A percentile compares a stretch with the other conserved stretches of the same genome.
phyloP scores from a whole-genome alignment of 495 filamentous ascomycete species.

The Neurospora intermedia region DNA sequence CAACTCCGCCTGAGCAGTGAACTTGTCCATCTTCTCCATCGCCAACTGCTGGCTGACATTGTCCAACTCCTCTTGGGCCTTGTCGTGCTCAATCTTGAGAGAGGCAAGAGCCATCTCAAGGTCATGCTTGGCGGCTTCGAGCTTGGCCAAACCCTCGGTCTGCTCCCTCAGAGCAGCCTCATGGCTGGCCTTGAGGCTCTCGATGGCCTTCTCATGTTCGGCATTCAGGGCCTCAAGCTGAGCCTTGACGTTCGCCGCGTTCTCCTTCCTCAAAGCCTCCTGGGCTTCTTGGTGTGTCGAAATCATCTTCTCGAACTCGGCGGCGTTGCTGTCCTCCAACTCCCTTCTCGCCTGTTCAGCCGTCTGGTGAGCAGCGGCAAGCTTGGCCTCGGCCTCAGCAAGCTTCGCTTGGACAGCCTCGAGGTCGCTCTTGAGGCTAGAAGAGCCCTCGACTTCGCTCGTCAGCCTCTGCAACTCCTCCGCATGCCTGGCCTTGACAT shows the following conservation, averaged over 20 bases:
- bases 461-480: conserved; percentile 23
- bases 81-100: conserved; percentile 24
- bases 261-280: conserved; percentile 27
- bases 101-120: conserved; percentile 11
- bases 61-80: conserved; percentile 32
- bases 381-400: conserved; percentile 27
- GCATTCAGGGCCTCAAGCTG: conserved; percentile 30
- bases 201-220: conserved; percentile 30
- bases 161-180: conserved; percentile 10
- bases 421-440: conserved; percentile 22
- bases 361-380: conserved; percentile 16
- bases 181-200: conserved; percentile 31
- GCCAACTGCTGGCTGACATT: conserved; percentile 38
- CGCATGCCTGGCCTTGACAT: conserved; percentile 19
- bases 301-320: conserved; percentile 40
- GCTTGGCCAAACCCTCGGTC: conserved; percentile 14
- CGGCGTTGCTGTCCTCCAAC: conserved; percentile 32
- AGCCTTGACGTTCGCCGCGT: conserved; percentile 19
- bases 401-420: conserved; percentile 28
- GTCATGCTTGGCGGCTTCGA: conserved; percentile 13
- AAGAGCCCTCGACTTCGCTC: conserved; percentile 27
- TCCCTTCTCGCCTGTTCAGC: conserved; percentile 33
- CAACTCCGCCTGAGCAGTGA: conserved; percentile 42
- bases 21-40: conserved; percentile 44
- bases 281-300: conserved; percentile 32